phyloP scores from a whole-genome alignment of 345 rosid genomes.

The Euphorbia tirucalli region DNA sequence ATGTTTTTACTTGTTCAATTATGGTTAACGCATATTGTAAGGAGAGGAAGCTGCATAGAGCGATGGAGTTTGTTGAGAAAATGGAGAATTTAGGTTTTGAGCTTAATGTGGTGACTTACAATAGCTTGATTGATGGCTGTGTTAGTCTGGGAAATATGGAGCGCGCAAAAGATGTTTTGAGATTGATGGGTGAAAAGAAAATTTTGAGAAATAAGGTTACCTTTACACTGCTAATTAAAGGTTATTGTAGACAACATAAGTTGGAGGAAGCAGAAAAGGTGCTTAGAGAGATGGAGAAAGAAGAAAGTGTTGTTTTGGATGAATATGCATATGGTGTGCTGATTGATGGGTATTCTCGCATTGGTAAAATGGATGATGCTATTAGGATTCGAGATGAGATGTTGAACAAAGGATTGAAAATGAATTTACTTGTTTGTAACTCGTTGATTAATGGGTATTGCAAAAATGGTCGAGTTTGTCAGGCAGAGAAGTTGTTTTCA shows the following conservation, averaged over 20 bases:
- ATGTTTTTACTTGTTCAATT: slow-evolving; percentile 68
- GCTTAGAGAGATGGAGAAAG: slow-evolving; percentile 37
- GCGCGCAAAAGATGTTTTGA: slow-evolving; percentile 42
- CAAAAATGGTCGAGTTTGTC: slow-evolving; percentile 48
- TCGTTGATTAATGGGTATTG: slow-evolving; percentile 78
- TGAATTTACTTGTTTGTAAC: slow-evolving; percentile 68
- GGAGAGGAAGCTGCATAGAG: slow-evolving; percentile 45
- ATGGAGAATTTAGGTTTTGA: slow-evolving; percentile 56
- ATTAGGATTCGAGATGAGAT: slow-evolving; percentile 55
- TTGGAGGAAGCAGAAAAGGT: slow-evolving; percentile 61
- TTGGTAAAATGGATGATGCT: slow-evolving; percentile 58
- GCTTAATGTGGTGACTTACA: slow-evolving; percentile 62
- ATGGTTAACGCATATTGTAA: slow-evolving; percentile 74
- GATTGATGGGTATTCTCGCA: slow-evolving; percentile 74
- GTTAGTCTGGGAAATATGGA: slow-evolving; percentile 55
- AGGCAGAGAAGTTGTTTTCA: slow-evolving; percentile 45
- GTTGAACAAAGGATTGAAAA: slow-evolving; percentile 54
- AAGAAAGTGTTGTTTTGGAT: slow-evolving; percentile 41
- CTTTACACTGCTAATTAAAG: slow-evolving; percentile 55
- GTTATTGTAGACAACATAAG: slow-evolving; percentile 48
- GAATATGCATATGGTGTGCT: slow-evolving; percentile 65
- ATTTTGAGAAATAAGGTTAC: slow-evolving; percentile 52
- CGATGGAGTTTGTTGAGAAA: slow-evolving; percentile 43
- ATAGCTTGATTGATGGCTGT: slow-evolving; percentile 76
- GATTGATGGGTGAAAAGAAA: slow-evolving; percentile 50